Conservation (phyloP, 1,284 basidiomycete genomes). For the Xerocomus amazonicus region DNA sequence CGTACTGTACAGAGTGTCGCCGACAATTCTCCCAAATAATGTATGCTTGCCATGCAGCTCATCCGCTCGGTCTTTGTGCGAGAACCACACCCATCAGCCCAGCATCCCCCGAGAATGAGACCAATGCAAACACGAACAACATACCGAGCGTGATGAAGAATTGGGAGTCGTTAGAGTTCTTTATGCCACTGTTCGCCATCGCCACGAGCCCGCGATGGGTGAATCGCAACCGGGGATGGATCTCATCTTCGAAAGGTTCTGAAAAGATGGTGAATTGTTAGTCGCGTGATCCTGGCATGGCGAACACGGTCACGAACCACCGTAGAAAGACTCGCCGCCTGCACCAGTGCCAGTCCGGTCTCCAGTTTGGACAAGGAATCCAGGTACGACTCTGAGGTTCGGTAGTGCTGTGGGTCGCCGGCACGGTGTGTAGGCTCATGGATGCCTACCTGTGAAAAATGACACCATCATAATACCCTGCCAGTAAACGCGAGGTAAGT, state of each 20-base stretch:
- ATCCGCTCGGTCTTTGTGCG: slow-evolving; percentile 69
- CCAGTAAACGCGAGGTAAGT: slow-evolving; percentile 7
- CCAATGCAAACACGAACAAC: slow-evolving; percentile 9
- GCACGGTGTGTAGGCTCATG: neutral
- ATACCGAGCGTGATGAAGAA: slow-evolving; percentile 89
- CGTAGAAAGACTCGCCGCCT: slow-evolving; percentile 90
- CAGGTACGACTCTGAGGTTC: slow-evolving; percentile 64
- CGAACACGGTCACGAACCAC: slow-evolving; percentile 49
- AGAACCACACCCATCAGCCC: neutral
- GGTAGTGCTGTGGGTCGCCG: neutral
- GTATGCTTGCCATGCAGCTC: slow-evolving; percentile 89
- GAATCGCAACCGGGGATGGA: slow-evolving; percentile 86
- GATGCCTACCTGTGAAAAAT: slow-evolving; percentile 81
- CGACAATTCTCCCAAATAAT: slow-evolving; percentile 76
- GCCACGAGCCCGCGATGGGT: slow-evolving; percentile 85
- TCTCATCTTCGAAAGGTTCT: slow-evolving; percentile 91
- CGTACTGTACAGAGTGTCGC: slow-evolving; percentile 86
- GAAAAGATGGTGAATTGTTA: neutral
- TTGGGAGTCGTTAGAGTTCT: slow-evolving; percentile 84
- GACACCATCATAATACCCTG: slow-evolving; percentile 94
- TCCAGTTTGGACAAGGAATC: slow-evolving; percentile 93
- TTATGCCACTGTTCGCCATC: slow-evolving; percentile 88
- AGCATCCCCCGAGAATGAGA: neutral
- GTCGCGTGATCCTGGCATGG: too few relatives aligned
- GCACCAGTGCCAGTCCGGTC: slow-evolving; percentile 89